Percentiles rank a stretch among this genome's conserved stretches.
Conservation (phyloP, 73 alveolate genomes). For the Halteria grandinella region DNA sequence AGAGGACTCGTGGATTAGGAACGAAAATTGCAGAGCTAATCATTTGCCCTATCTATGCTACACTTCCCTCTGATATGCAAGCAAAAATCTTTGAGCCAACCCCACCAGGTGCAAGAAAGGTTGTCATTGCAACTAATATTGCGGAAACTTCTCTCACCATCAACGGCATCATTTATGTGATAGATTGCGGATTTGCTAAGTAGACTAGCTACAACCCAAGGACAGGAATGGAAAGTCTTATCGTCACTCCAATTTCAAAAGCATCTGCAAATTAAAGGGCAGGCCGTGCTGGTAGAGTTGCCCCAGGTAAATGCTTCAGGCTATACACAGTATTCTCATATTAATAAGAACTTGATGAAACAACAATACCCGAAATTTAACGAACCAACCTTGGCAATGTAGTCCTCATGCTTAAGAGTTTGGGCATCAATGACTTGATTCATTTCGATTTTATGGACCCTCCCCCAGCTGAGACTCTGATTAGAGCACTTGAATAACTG, state of each 20-base stretch:
- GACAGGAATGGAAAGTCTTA: constrained; percentile 97
- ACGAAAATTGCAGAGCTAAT: constrained; percentile 95
- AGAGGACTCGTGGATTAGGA: constrained; percentile 95
- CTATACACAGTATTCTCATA: constrained; percentile 97
- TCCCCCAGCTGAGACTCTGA: constrained; percentile 98
- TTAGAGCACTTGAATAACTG: constrained; percentile 95
- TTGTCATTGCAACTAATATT: constrained; percentile 96
- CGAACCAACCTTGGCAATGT: constrained; percentile 98
- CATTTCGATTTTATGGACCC: constrained; percentile 99
- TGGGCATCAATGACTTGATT: constrained; percentile 98
- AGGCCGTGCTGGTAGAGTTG: constrained; percentile 98
- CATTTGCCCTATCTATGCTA: constrained; percentile 96
- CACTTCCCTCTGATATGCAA: constrained; percentile 99
- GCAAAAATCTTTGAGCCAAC: constrained; percentile 99
- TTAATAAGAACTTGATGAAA: constrained; percentile 97
- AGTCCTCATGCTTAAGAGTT: constrained; percentile 96
- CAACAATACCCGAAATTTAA: constrained; percentile 98
- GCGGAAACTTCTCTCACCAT: constrained; percentile 99
- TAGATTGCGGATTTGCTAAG: constrained; percentile 99
- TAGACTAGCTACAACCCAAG: constrained; percentile 97
- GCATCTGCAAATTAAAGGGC: constrained; percentile 98
- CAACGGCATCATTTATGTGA: constrained; percentile 96
- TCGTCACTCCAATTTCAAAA: constrained; percentile 90
- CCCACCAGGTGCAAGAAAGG: constrained; percentile 97
- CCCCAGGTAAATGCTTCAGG: constrained; percentile 99